These are phyloP conservation scores for Retiboletus fuscus DNA, from an alignment of 1,284 basidiomycete genomes.

Conservation along the genomic window DNA sequence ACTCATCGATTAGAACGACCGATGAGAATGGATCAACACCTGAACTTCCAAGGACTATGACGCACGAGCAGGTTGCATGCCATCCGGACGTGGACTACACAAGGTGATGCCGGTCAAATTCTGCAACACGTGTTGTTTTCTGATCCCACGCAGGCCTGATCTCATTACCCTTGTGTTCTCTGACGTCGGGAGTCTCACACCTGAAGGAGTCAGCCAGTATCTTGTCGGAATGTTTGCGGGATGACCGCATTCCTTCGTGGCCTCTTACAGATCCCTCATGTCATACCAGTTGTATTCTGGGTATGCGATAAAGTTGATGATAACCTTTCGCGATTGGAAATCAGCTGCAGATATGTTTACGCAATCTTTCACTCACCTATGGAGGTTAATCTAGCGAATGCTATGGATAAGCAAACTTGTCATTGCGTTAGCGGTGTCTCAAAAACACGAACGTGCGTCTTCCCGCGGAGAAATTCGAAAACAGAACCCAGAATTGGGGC, in stretches of 20 bases:
- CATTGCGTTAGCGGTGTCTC: conserved; percentile 26
- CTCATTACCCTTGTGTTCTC: conserved; percentile 91
- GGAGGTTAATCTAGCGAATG: conserved; percentile 32
- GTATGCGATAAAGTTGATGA: conserved; percentile 54
- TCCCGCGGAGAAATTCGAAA: conserved; percentile 32
- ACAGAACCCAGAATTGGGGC: conserved; percentile 21
- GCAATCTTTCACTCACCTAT: conserved; percentile 19
- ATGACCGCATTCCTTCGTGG: conserved; percentile 47
- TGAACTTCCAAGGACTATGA: conserved; percentile 62
- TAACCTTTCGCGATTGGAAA: conserved; percentile 49
- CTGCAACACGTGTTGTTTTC: conserved; percentile 31
- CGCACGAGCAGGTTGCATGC: conserved; percentile 76
- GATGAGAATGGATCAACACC: conserved; percentile 40
- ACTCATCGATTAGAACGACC: conserved; percentile 27
- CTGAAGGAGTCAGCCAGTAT: conserved; percentile 91
- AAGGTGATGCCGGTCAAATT: conserved; percentile 59
- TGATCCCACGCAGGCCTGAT: conserved; percentile 71
- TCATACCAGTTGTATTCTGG: conserved; percentile 30
- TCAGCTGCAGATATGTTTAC: conserved; percentile 31
- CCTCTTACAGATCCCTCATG: conserved; percentile 11
- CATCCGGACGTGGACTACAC: conserved; percentile 89
- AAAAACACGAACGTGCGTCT: conserved; percentile 36
- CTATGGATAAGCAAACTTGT: conserved; percentile 21
- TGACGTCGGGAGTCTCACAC: conserved; percentile 92
- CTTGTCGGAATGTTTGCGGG: conserved; percentile 91